Base-by-base conservation (phyloP, 2,329 filamentous ascomycete genomes). In the Aspergillus fischeri region DNA sequence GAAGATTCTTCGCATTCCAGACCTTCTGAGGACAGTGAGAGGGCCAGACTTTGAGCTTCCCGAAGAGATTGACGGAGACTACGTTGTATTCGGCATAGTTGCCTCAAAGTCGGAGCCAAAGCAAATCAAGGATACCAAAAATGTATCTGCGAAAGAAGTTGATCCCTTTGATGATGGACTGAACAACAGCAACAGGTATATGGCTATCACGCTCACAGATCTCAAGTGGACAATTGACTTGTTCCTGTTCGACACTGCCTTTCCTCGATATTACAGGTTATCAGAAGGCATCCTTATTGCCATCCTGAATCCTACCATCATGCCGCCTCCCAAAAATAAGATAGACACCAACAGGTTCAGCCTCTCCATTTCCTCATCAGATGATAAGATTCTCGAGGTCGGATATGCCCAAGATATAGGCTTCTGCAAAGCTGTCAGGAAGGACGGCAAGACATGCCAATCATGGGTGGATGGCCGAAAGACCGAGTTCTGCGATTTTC, bases 251-350 rank as follows among this genome's bases (percentile, higher is more conserved):
- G 90, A 90, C 66, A 86, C 88, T 0, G 95, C 91, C 6, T 97
- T 97, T 67, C 88, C 90, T 17, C 86, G 90, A 54, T 99, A 94
- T 77, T 97, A 93, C 88, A 96, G 96, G 70, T 79, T 97, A n/a
- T 87, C 87, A 0, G 84, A 91, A 1, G 94, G 94, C n/a, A 97
- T 92, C 0, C 83, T 97, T 1, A 81, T 99, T 55, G 94, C 93
- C 4, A 90, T 99, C 27, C 80, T 99, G 29, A 99, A 99, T 69
- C 94, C 94, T 1, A 86, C 81, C 20, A 88, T 97, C 65, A 90
- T 99, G 86, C 91, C 93, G 3, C 93, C 93, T 0, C 89, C 89
- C 0, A 85, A 85, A 1, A 84, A 87, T 21, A 86, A 86, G 59
- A 81, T 85, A 17, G 90, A 92, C 61, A 93, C 89, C 0, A 92